A percentile compares a stretch with the other conserved stretches of the same genome.
Conservation (phyloP, 306 rosid genomes). For the Gillenia trifoliata region DNA sequence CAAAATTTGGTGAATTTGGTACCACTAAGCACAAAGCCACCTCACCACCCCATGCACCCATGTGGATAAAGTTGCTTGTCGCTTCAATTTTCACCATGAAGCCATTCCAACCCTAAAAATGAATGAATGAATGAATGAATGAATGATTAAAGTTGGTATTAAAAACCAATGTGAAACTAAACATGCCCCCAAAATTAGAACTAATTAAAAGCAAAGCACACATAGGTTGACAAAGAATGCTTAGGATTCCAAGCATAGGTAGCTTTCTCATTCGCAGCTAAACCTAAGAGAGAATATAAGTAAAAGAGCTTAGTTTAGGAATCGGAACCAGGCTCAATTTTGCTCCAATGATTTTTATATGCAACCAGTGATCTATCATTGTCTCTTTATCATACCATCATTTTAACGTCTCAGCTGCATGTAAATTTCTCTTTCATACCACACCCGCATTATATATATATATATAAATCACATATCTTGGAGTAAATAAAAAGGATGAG, state of each 20-base stretch:
- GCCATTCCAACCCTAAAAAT: neutral
- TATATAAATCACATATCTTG: neutral
- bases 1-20: conserved; percentile 2
- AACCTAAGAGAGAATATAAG: neutral
- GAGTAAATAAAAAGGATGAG: neutral
- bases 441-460: too few species aligned
- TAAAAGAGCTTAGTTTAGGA: neutral
- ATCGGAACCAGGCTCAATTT: neutral
- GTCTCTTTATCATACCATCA: too few species aligned
- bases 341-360: too few species aligned
- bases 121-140: neutral
- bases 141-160: neutral
- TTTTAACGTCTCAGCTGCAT: too few species aligned
- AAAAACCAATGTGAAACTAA: neutral
- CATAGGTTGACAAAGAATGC: neutral
- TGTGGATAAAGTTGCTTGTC: conserved; percentile 24
- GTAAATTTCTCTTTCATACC: neutral
- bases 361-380: too few species aligned
- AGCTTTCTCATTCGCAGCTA: neutral
- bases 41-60: conserved; percentile 10
- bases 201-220: neutral
- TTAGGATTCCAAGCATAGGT: neutral
- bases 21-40: neutral
- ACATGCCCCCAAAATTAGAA: neutral
- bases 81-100: conserved; percentile 3